These are phyloP conservation scores for Ogataea pini DNA, from an alignment of 805 yeast genomes.

Conservation along the genomic window DNA sequence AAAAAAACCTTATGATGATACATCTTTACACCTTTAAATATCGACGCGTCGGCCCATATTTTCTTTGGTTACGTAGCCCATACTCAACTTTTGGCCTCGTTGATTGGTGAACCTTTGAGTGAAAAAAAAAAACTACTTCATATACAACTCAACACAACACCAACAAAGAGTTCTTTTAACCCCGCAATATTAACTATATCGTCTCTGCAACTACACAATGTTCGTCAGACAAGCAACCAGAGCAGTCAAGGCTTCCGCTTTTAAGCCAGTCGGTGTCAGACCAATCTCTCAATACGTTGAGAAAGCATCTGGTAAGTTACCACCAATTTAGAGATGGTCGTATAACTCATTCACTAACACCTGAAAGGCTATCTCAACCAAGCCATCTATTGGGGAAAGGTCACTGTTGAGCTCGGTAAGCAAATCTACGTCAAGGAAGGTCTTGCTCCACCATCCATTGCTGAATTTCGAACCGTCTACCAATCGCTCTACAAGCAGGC, in stretches of 20 bases:
- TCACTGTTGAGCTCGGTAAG: slow-evolving; percentile 56
- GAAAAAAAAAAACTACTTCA: slow-evolving; percentile 4
- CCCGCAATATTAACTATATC: background rate
- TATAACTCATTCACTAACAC: slow-evolving; percentile 6
- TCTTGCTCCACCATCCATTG: slow-evolving; percentile 82
- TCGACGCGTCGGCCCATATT: too few relatives aligned
- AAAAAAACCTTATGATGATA: too few relatives aligned
- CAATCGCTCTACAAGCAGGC: slow-evolving; percentile 49
- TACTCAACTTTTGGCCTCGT: slow-evolving; percentile 6
- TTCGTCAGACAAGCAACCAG: slow-evolving; percentile 38
- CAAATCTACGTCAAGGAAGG: slow-evolving; percentile 90
- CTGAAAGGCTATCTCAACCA: slow-evolving; percentile 43
- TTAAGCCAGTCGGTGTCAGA: slow-evolving; percentile 37
- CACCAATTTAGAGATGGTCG: background rate
- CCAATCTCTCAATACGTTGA: slow-evolving; percentile 40
- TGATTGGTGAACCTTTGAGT: slow-evolving; percentile 22
- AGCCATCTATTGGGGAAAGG: slow-evolving; percentile 78
- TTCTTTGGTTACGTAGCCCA: slow-evolving; percentile 13
- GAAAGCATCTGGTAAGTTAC: slow-evolving; percentile 39
- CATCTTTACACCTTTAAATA: too few relatives aligned
- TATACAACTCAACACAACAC: background rate
- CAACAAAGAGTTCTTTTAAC: background rate
- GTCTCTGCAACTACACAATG: slow-evolving; percentile 22
- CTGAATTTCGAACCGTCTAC: slow-evolving; percentile 78
- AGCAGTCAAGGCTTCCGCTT: slow-evolving; percentile 29